phyloP scores from a whole-genome alignment of 1,284 basidiomycete species.

The Blastosporella zonata region DNA sequence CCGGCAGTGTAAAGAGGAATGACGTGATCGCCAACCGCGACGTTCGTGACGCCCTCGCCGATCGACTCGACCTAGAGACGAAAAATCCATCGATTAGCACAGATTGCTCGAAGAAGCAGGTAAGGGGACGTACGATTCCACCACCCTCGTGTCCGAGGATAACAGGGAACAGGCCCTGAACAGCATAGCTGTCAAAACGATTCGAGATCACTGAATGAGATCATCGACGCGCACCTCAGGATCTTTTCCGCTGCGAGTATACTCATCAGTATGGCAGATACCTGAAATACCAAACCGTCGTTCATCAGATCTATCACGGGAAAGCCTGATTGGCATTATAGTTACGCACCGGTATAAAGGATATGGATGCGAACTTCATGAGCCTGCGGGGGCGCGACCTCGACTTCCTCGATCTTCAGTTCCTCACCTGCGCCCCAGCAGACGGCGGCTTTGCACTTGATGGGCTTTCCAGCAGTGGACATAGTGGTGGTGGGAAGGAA shows the following conservation, averaged over 20 bases:
- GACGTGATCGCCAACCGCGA: constrained; percentile 84
- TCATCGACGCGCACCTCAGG: constrained; percentile 62
- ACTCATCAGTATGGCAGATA: constrained; percentile 98
- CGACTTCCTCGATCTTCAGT: constrained; percentile 87
- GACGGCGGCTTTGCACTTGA: constrained; percentile 93
- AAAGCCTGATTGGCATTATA: constrained; percentile 30
- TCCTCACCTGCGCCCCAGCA: constrained; percentile 94
- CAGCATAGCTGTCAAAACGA: background rate
- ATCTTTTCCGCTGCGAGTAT: constrained; percentile 95
- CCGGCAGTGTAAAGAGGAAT: constrained; percentile 92
- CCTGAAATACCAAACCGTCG: constrained; percentile 44
- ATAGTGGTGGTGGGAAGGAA: constrained; percentile 35
- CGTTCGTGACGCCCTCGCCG: constrained; percentile 89
- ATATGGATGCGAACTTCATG: constrained; percentile 95
- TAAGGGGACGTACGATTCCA: constrained; percentile 61
- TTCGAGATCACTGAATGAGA: background rate
- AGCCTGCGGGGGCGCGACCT: constrained; percentile 88
- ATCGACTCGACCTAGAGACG: constrained; percentile 90
- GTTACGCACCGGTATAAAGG: constrained; percentile 71
- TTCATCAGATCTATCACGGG: constrained; percentile 10
- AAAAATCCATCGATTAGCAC: constrained; percentile 16
- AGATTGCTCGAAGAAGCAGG: constrained; percentile 3
- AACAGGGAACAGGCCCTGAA: constrained; percentile 87
- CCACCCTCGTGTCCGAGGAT: constrained; percentile 93
- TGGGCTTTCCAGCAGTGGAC: constrained; percentile 73